Conservation (phyloP, 2,329 filamentous ascomycete genomes). For the Alternaria sp. region DNA sequence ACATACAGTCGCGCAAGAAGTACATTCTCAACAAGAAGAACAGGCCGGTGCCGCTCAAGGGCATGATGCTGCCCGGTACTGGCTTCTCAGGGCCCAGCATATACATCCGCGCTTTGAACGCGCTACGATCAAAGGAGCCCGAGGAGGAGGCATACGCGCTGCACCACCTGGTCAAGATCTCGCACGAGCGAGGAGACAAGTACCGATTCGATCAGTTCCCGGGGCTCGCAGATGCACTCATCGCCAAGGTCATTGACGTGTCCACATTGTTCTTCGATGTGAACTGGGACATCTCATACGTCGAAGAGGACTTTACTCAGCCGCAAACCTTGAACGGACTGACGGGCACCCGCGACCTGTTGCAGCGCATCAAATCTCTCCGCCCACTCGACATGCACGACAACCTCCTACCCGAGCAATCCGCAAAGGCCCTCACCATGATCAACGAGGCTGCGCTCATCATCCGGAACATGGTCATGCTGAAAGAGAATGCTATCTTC, state of each 20-base stretch:
- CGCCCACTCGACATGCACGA: conserved; percentile 66
- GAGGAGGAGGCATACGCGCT: conserved; percentile 91
- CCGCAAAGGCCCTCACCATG: conserved; percentile 73
- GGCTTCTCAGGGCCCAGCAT: conserved; percentile 84
- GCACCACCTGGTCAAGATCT: conserved; percentile 94
- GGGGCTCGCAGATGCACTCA: conserved; percentile 83
- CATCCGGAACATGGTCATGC: conserved; percentile 93
- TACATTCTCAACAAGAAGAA: conserved; percentile 55
- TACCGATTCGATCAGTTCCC: conserved; percentile 94
- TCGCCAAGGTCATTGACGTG: conserved; percentile 82
- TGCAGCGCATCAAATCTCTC: conserved; percentile 73
- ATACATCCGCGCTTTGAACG: conserved; percentile 84
- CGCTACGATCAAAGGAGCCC: conserved; percentile 78
- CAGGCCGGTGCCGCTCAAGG: conserved; percentile 47
- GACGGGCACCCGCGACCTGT: conserved; percentile 71
- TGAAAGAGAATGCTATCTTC: conserved; percentile 85
- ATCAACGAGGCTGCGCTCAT: conserved; percentile 88
- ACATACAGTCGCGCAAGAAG: conserved; percentile 64
- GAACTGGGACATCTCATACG: conserved; percentile 77
- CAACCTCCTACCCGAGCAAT: conserved; percentile 72
- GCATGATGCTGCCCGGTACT: conserved; percentile 67
- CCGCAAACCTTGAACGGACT: conserved; percentile 67
- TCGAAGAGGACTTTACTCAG: conserved; percentile 57
- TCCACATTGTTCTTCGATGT: conserved; percentile 81
- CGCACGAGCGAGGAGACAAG: conserved; percentile 91